phyloP scores from a whole-genome alignment of 1,139 yeast species.

The Taphrina wiesneri region DNA sequence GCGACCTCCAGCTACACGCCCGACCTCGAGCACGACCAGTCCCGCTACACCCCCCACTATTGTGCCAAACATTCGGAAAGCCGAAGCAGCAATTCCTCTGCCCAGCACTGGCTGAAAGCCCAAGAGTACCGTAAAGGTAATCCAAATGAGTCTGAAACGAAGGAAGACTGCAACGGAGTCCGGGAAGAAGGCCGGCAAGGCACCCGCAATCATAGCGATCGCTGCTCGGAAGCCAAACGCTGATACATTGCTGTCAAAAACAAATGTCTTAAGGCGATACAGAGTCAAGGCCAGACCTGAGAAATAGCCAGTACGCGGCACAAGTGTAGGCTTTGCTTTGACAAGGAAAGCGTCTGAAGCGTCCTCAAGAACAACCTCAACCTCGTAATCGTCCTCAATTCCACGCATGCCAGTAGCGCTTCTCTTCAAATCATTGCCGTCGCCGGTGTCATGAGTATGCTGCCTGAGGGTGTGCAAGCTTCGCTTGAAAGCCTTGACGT shows the following conservation, averaged over 20 bases:
- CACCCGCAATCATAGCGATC: conserved; percentile 21
- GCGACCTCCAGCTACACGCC: conserved; percentile 25
- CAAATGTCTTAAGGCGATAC: conserved; percentile 7
- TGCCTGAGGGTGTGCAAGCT: background rate
- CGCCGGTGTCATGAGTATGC: background rate
- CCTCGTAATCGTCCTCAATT: background rate
- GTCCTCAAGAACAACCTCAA: background rate
- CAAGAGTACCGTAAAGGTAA: conserved; percentile 25
- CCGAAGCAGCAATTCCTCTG: conserved; percentile 15
- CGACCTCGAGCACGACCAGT: conserved; percentile 25
- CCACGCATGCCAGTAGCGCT: conserved; percentile 3
- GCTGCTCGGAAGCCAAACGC: conserved; percentile 31
- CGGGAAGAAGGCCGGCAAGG: conserved; percentile 30
- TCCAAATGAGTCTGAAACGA: conserved; percentile 28
- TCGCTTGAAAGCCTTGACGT: conserved; percentile 11
- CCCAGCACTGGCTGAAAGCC: conserved; percentile 31
- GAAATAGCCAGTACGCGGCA: conserved; percentile 3
- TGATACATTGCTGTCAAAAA: conserved; percentile 16
- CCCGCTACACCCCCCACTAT: conserved; percentile 30
- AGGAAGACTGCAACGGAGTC: conserved; percentile 11
- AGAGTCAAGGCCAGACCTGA: background rate
- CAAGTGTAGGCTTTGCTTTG: conserved; percentile 3
- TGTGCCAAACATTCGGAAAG: conserved; percentile 22
- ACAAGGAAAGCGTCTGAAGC: conserved; percentile 15
- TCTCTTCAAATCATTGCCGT: background rate